Base-by-base conservation (phyloP, 2,329 filamentous ascomycete species). In the Allantophomopsis lycopodina region DNA sequence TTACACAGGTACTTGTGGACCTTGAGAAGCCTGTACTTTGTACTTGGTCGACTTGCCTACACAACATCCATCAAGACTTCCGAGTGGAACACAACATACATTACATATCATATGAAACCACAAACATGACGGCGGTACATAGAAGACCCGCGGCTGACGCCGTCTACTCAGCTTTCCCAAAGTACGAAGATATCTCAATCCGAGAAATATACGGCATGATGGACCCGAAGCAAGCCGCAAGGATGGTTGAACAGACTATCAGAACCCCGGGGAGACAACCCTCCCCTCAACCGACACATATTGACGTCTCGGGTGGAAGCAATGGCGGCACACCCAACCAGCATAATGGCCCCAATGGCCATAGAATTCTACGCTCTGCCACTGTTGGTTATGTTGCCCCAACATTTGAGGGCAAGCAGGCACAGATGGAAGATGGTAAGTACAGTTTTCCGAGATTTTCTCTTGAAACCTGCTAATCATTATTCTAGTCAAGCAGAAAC, bases 331-430 rank as follows among this genome's bases (percentile, higher is more conserved):
- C 58, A 52, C 44, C 59, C 50, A 64, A 70, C 55, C 10, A 8
- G 5, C 62, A 70, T 57, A 71, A 79, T 60, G 31, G 51, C 15
- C 54, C 55, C 30, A 58, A 60, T 47, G 73, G 75, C 42, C 77
- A 85, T 57, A 75, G 82, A 41, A 71, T 89, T 41, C 67, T 96
- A 42, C 84, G 87, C 15, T 91, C 91, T 48, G 82, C 86, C 50
- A 91, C 88, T 21, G 82, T 93, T 31, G 91, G 91, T 55, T 98
- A 98, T 65, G 80, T 94, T 48, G 88, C 91, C 17, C 87, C 89
- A 36, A 86, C 87, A 46, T 98, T 98, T 56, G 79, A 86, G 59
- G 91, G 89, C 58, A 95, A 94, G 66, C 71, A 78, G 48, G 78
- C 86, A 58, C 91, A 98, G 69, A 94, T 94, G 79, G 45, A 48